Base-by-base conservation (phyloP, 2,329 filamentous ascomycete genomes). In the Phoma sp. region DNA sequence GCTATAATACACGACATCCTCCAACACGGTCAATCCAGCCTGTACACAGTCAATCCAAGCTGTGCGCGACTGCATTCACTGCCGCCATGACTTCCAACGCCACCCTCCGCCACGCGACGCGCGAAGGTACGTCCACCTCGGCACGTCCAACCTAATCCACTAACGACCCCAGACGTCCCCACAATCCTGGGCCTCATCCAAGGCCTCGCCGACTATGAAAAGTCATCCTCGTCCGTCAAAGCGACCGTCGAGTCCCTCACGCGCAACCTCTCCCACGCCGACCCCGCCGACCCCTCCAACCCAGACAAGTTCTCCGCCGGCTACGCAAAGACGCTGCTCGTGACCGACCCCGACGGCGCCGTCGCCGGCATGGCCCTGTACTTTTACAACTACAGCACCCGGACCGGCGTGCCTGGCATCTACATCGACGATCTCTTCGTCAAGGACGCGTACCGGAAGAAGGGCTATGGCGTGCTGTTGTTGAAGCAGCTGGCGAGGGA, bases 341-440 rank as follows among this genome's bases (percentile, higher is more conserved):
- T 93, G 48, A 73, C 74, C 1, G 77, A 80, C 17, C 66, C 71
- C 14, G 69, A 73, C 25, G 71, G 66, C 36, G 67, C 73, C 26
- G 70, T 84, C 74, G 90, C 86, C 0, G 92, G 89, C 40, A 91
- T 97, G 84, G 92, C 92, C 1, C 77, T 97, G 33, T 97, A 92
- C 78, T 98, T 96, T 75, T 92, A 93, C 81, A 98, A 93, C 77
- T 98, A 96, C 78, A 92, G 88, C 69, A 97, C 93, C 0, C 98
- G 95, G 95, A 85, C 90, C 7, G 85, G 90, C n/a, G 85, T 84
- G 38, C 86, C 93, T 0, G 93, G 93, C 2, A 90, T 99, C 69
- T 96, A 96, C 75, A 87, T 98, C 30, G 93, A 98, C 75, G 93
- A 98, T 71, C 80, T 98, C n/a, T 96, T 88, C 68, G 91, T 99